Percentiles rank a stretch among this genome's conserved stretches.
phyloP scores from a whole-genome alignment of 225 moss, liverwort and hornwort species.

The Marchantia paleacea region DNA sequence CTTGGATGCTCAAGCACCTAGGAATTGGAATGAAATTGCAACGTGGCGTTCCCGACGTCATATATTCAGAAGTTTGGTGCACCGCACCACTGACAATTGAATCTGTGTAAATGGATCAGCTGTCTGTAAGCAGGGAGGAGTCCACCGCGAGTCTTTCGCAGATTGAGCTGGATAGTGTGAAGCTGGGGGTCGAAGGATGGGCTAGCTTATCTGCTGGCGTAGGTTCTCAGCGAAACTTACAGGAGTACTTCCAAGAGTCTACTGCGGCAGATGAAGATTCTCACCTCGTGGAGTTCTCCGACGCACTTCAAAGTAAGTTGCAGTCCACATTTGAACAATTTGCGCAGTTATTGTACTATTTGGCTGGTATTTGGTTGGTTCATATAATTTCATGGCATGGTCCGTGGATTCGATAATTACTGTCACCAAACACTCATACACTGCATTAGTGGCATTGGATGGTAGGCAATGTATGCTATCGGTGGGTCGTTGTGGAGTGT shows the following conservation, averaged over 20 bases:
- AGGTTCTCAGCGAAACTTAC: conserved; percentile 48
- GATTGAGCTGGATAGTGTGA: conserved; percentile 44
- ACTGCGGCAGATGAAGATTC: conserved; percentile 58
- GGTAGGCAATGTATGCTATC: too few species aligned
- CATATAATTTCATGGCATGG: background rate
- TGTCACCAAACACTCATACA: too few species aligned
- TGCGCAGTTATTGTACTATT: too few species aligned
- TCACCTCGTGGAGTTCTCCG: conserved; percentile 74
- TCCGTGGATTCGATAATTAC: background rate
- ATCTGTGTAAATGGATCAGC: conserved; percentile 24
- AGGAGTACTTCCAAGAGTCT: conserved; percentile 47
- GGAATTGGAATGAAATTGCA: background rate
- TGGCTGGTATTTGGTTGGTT: too few species aligned
- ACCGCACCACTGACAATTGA: background rate
- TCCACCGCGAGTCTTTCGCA: conserved; percentile 22
- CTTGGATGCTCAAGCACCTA: background rate
- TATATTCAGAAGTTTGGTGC: background rate
- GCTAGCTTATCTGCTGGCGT: conserved; percentile 38
- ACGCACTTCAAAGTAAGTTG: conserved; percentile 69
- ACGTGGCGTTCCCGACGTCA: too few species aligned
- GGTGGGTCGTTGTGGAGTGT: too few species aligned
- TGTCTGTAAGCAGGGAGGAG: conserved; percentile 22
- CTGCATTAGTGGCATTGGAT: too few species aligned
- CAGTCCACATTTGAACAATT: background rate
- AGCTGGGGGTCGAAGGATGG: conserved; percentile 43